These are phyloP conservation scores for Claviceps citrina DNA, from an alignment of 2,329 filamentous ascomycete genomes.

Conservation along the genomic window DNA sequence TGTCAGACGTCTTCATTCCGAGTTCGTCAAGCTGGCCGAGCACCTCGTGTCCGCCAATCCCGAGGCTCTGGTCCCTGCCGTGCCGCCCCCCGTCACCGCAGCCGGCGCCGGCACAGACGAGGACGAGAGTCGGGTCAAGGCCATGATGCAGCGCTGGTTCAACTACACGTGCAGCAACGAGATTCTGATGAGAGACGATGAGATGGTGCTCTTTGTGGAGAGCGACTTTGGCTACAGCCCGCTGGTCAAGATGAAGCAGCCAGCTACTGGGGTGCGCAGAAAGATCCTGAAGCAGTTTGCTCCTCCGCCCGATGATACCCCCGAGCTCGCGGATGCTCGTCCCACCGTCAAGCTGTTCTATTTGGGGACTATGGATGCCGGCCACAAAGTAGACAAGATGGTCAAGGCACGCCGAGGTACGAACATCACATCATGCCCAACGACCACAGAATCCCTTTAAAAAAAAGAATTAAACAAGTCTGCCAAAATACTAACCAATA, in stretches of 20 bases:
- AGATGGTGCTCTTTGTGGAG: conserved; percentile 97
- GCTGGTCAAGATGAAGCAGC: conserved; percentile 88
- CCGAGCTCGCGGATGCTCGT: conserved; percentile 77
- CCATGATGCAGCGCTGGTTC: conserved; percentile 82
- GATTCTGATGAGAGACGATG: conserved; percentile 83
- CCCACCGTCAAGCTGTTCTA: conserved; percentile 94
- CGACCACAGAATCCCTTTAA: no score
- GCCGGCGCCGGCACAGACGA: conserved; percentile 93
- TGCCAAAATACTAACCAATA: background rate
- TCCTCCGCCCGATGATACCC: conserved; percentile 90
- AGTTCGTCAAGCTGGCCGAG: conserved; percentile 91
- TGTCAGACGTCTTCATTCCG: conserved; percentile 84
- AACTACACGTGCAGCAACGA: conserved; percentile 88
- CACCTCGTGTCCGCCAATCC: conserved; percentile 97
- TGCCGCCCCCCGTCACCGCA: conserved; percentile 85
- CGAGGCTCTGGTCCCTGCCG: conserved; percentile 82
- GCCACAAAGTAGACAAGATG: conserved; percentile 87
- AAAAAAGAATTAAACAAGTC: no score
- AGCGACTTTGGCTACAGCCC: conserved; percentile 97
- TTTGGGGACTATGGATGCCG: conserved; percentile 86
- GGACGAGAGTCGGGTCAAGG: conserved; percentile 80
- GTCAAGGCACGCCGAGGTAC: conserved; percentile 84
- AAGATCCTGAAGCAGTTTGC: conserved; percentile 98
- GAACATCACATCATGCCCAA: no score
- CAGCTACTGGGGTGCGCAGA: conserved; percentile 82